phyloP scores from a whole-genome alignment of 2,329 filamentous ascomycete genomes.

The Alternaria postmessia region DNA sequence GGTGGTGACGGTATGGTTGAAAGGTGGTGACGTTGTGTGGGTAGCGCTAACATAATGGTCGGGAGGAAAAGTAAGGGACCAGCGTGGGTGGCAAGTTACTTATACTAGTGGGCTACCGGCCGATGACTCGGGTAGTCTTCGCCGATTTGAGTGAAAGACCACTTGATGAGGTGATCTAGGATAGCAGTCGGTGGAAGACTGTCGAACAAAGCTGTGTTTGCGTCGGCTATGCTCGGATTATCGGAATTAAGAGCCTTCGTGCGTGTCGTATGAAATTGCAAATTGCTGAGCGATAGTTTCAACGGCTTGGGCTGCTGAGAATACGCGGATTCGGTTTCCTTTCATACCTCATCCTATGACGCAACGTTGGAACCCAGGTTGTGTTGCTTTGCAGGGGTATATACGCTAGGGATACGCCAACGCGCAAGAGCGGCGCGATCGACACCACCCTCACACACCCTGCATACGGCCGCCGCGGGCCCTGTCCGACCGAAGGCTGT shows the following conservation, averaged over 20 bases:
- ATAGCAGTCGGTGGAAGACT: conserved; percentile 36
- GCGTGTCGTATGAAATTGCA: conserved; percentile 39
- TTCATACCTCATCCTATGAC: conserved; percentile 36
- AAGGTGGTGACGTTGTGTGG: conserved; percentile 49
- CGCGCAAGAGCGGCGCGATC: conserved; percentile 21
- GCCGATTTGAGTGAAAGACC: conserved; percentile 31
- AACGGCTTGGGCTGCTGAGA: conserved; percentile 32
- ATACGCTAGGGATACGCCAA: conserved; percentile 10
- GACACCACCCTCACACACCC: conserved; percentile 25
- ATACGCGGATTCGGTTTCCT: conserved; percentile 32
- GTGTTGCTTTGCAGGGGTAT: conserved; percentile 26
- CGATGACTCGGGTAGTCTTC: conserved; percentile 42
- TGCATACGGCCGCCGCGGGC: conserved; percentile 23
- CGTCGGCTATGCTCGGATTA: conserved; percentile 37
- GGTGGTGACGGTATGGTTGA: conserved; percentile 43
- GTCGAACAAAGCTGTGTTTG: conserved; percentile 35
- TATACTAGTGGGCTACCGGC: conserved; percentile 45
- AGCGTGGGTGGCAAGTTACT: conserved; percentile 49
- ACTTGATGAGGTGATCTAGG: conserved; percentile 47
- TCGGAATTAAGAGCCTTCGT: conserved; percentile 33
- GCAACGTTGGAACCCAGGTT: conserved; percentile 10
- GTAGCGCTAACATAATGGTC: conserved; percentile 49
- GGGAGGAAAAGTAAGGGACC: conserved; percentile 41
- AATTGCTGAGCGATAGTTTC: conserved; percentile 47
- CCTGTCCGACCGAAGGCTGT: conserved; percentile 31